These are phyloP conservation scores for Fusarium sp. DNA, from an alignment of 2,329 filamentous ascomycete genomes.

Conservation along the genomic window DNA sequence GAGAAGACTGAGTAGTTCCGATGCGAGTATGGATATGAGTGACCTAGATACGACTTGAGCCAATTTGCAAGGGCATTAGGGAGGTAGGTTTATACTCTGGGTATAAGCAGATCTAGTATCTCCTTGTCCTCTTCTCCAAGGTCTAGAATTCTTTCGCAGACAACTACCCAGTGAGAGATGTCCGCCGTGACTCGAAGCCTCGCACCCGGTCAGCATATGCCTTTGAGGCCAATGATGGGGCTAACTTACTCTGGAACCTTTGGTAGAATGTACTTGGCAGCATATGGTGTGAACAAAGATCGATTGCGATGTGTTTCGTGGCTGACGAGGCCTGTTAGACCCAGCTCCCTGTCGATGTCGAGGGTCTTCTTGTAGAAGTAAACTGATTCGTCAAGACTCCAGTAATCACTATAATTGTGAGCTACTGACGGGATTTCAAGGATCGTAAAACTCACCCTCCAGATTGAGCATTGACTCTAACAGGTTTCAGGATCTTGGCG, in stretches of 20 bases:
- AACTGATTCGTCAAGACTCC: background rate
- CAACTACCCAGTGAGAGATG: background rate
- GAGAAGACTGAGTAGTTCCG: background rate
- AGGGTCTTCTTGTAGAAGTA: background rate
- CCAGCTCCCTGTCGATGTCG: background rate
- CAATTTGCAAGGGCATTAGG: fast-evolving
- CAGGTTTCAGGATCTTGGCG: background rate
- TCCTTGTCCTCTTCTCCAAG: fast-evolving
- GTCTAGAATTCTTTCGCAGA: fast-evolving
- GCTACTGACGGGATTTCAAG: fast-evolving
- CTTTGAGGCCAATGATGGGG: fast-evolving
- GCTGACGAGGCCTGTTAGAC: background rate
- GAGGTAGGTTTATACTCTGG: fast-evolving
- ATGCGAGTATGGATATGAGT: background rate
- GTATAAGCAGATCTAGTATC: background rate
- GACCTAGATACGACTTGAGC: fast-evolving
- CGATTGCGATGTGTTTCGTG: background rate
- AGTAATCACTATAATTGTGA: background rate
- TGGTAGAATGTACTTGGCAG: background rate
- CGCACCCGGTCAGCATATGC: fast-evolving
- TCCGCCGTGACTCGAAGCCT: background rate
- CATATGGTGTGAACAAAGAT: background rate
- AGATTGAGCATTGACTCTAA: background rate
- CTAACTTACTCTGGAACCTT: background rate
- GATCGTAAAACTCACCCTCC: background rate